A percentile compares a stretch with the other conserved stretches of the same genome.
Evolutionary conservation across 192 early-diverging fungal genomes (phyloP).

Genomic region (Rhizophagus sp.): DNA sequence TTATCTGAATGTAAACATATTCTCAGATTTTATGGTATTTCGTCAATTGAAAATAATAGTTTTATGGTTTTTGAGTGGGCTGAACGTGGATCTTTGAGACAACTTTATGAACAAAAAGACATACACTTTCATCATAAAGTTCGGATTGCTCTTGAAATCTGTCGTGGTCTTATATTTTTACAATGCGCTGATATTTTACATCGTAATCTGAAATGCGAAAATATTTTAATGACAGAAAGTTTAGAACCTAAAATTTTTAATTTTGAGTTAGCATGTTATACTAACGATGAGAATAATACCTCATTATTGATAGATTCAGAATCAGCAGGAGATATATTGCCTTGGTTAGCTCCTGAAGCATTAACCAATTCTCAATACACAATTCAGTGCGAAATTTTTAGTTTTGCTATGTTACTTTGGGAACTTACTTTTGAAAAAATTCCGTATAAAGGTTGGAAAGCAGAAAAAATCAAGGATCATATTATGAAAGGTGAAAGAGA

Average conservation of each 20-base stretch:
- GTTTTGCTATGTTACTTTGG: conserved; percentile 20
- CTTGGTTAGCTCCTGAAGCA: conserved; percentile 9
- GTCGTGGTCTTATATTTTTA: conserved; percentile 11
- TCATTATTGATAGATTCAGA: no score
- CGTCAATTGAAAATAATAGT: neutral
- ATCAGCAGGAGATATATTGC: neutral
- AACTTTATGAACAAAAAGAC: neutral
- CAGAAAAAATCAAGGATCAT: neutral
- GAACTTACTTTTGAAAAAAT: neutral
- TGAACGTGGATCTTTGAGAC: neutral
- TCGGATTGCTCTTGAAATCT: neutral
- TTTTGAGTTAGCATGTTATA: no score
- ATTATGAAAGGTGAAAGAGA: neutral
- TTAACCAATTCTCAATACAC: neutral
- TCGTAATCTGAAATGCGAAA: neutral
- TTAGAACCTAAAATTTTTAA: no score
- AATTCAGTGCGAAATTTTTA: neutral
- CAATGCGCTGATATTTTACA: neutral
- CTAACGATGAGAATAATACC: no score
- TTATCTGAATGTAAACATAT: conserved; percentile 6
- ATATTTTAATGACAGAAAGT: neutral
- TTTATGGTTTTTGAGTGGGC: conserved; percentile 4
- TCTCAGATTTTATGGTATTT: conserved; percentile 2
- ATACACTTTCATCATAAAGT: neutral
- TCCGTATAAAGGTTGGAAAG: neutral